A percentile compares a stretch with the other conserved stretches of the same genome.
phyloP scores from a whole-genome alignment of 805 yeast species.

The Cyberlindnera veronae region DNA sequence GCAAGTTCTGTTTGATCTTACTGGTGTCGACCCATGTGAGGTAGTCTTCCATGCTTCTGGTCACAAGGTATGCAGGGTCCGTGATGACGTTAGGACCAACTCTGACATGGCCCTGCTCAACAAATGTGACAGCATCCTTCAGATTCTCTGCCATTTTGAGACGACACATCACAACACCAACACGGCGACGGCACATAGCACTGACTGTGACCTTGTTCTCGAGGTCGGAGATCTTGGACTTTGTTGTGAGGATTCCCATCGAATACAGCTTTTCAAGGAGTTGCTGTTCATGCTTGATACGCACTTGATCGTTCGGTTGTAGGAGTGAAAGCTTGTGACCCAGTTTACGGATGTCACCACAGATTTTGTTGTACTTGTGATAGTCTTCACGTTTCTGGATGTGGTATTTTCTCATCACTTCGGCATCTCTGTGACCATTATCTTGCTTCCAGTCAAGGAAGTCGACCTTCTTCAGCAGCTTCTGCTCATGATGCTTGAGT shows the following conservation, averaged over 20 bases:
- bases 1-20: conserved; percentile 85
- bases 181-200: conserved; percentile 86
- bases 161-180: conserved; percentile 93
- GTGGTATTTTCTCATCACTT: conserved; percentile 92
- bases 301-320: conserved; percentile 81
- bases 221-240: conserved; percentile 84
- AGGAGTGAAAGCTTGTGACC: conserved; percentile 83
- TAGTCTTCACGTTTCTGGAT: conserved; percentile 94
- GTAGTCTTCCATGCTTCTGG: conserved; percentile 93
- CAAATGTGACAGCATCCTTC: conserved; percentile 82
- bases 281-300: conserved; percentile 85
- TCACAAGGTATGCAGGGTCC: conserved; percentile 92
- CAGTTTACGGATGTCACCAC: conserved; percentile 86
- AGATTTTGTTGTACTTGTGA: conserved; percentile 86
- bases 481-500: conserved; percentile 92
- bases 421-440: conserved; percentile 91
- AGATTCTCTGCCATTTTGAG: conserved; percentile 90
- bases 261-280: conserved; percentile 80
- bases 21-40: conserved; percentile 97
- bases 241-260: conserved; percentile 88
- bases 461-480: conserved; percentile 90
- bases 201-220: conserved; percentile 92
- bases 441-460: conserved; percentile 98
- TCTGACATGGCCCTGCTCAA: conserved; percentile 96
- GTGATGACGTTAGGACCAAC: conserved; percentile 96